These are phyloP conservation scores for Penicillium subrubescens DNA, from an alignment of 495 filamentous ascomycete species.

Conservation along the genomic window DNA sequence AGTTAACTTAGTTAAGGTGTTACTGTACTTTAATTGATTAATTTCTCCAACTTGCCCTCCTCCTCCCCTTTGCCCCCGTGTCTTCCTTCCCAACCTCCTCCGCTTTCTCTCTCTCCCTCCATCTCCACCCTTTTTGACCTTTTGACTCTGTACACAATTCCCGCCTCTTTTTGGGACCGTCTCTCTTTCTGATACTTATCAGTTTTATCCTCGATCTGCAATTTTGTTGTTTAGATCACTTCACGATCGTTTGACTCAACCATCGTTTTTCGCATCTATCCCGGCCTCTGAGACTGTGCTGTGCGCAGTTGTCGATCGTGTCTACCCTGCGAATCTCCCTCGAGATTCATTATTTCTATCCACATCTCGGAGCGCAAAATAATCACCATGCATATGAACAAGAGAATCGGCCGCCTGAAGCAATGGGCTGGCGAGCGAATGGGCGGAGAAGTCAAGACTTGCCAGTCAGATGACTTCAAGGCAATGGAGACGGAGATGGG, in stretches of 20 bases:
- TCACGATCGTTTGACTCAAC: conserved; percentile 9
- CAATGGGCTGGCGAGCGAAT: conserved; percentile 99
- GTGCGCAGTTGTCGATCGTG: conserved; percentile 2
- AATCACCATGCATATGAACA: conserved; percentile 83
- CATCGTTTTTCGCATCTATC: conserved; percentile 5
- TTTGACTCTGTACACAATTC: conserved; percentile 7
- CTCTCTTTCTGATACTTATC: background rate
- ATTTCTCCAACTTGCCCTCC: conserved; percentile 14
- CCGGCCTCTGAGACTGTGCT: background rate
- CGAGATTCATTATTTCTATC: background rate
- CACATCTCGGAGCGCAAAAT: background rate
- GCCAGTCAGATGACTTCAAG: conserved; percentile 90
- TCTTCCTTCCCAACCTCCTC: conserved; percentile 19
- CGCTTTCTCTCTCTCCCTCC: conserved; percentile 18
- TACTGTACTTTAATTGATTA: conserved; percentile 7
- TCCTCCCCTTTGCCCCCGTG: conserved; percentile 11
- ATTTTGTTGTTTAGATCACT: background rate
- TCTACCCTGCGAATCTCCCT: background rate
- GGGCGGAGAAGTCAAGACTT: conserved; percentile 90
- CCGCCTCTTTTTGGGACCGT: conserved; percentile 6
- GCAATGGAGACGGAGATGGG: conserved; percentile 90
- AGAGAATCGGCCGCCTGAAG: conserved; percentile 94
- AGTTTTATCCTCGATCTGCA: background rate
- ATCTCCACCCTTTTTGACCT: conserved; percentile 7
- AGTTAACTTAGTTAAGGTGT: background rate